Conservation (phyloP, 192 early-diverging fungal genomes). For the Rhizoclosmatium sp. region DNA sequence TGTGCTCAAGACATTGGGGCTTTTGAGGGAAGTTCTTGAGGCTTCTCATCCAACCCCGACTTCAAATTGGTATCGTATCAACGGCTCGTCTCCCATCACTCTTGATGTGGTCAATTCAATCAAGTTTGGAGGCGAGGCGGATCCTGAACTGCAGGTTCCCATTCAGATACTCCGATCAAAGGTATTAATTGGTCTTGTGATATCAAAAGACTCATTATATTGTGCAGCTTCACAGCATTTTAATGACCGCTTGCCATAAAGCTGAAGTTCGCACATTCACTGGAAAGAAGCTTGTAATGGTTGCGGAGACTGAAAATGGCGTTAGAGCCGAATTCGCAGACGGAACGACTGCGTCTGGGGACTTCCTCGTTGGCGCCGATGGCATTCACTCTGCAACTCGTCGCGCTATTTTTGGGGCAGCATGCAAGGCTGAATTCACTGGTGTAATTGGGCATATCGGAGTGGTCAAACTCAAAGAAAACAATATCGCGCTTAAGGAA, state of each 20-base stretch:
- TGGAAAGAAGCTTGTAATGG: not conserved
- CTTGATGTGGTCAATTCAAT: not conserved
- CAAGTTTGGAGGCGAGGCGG: too few relatives aligned
- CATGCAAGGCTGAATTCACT: too few relatives aligned
- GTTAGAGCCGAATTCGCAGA: slow-evolving; percentile 6
- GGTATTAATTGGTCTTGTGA: not conserved
- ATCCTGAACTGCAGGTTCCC: slow-evolving; percentile 1
- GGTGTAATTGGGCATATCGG: slow-evolving; percentile 21
- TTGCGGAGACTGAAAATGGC: not conserved
- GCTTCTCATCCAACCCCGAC: not conserved
- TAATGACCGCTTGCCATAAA: not conserved
- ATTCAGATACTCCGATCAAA: slow-evolving; percentile 12
- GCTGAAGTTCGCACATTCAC: slow-evolving; percentile 17
- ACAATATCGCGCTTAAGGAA: too few relatives aligned
- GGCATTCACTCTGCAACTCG: slow-evolving; percentile 30
- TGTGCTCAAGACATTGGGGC: slow-evolving; percentile 16
- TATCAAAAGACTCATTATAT: too few relatives aligned
- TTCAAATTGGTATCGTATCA: not conserved
- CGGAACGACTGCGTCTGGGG: slow-evolving; percentile 9
- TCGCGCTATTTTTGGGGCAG: slow-evolving; percentile 45
- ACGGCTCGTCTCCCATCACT: not conserved
- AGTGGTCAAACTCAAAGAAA: slow-evolving; percentile 8
- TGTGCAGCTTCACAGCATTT: slow-evolving; percentile 4
- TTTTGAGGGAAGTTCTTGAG: slow-evolving; percentile 13
- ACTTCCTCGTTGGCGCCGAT: too few relatives aligned